A percentile compares a stretch with the other conserved stretches of the same genome.
Evolutionary conservation across 805 yeast genomes (phyloP).

Genomic region (Candida ulmi): DNA sequence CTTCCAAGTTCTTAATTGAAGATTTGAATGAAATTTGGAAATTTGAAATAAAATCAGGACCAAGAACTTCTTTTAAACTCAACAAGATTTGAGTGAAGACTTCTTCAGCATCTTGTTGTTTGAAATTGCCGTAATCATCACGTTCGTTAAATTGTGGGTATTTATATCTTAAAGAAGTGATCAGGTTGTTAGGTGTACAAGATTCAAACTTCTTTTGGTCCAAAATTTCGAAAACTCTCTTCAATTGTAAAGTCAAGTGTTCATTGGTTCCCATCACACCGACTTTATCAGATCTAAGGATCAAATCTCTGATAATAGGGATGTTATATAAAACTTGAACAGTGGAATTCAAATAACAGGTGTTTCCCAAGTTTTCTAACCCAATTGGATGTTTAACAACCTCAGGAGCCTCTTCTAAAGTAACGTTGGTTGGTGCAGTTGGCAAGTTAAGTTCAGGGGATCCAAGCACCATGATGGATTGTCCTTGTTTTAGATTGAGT

Average conservation of each 20-base stretch:
- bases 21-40: conserved; percentile 65
- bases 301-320: conserved; percentile 60
- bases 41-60: conserved; percentile 44
- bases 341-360: conserved; percentile 89
- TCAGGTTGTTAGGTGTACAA: conserved; percentile 65
- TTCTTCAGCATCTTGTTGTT: conserved; percentile 99
- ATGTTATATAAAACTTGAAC: conserved; percentile 83
- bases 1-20: conserved; percentile 55
- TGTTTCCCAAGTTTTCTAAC: conserved; percentile 89
- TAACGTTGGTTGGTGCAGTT: conserved; percentile 55
- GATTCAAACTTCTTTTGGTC: conserved; percentile 34
- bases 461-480: conserved; percentile 83
- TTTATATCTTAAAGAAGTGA: conserved; percentile 56
- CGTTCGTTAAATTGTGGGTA: conserved; percentile 91
- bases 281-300: conserved; percentile 42
- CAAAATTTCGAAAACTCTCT: conserved; percentile 36
- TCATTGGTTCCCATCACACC: conserved; percentile 30
- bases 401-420: conserved; percentile 37
- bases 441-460: conserved; percentile 67
- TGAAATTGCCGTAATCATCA: conserved; percentile 62
- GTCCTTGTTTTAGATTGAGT: conserved; percentile 56
- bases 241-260: conserved; percentile 43
- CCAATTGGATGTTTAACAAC: conserved; percentile 66
- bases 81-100: conserved; percentile 75
- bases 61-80: conserved; percentile 41